Evolutionary conservation across 148 eudicot species (phyloP), one percentile per base, ranked within the genome.

Genomic region (Silene conica): DNA sequence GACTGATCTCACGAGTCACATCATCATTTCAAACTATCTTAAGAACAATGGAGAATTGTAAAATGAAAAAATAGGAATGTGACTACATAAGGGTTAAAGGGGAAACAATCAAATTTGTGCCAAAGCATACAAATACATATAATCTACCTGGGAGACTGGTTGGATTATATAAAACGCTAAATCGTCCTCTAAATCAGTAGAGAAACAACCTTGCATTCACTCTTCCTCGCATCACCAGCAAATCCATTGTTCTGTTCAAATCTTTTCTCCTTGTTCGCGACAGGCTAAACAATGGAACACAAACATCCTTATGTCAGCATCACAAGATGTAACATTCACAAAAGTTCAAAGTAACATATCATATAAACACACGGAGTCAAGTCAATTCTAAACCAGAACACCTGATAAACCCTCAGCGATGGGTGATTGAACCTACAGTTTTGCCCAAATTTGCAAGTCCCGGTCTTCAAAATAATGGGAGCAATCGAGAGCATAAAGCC

Each of bases 381-480:
- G 63, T 55, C n/a, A 20, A 54, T 22, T 9, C 56, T 50, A 63
- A 22, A n/a, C 10, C 52, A 63, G 23, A 10, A 8, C 74, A 83
- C 90, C 90, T 85, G 83, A 82, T 55, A 77, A 21, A 57, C 76
- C 80, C 77, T 77, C 8, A 68, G 76, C 20, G 45, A 7, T 2
- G 90, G 90, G 65, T 87, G 90, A 80, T 83, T 85, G 50, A 77
- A 90, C 80, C 81, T 85, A 85, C 93, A 89, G 63, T n/a, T n/a
- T n/a, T n/a, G n/a, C n/a, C n/a, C n/a, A n/a, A n/a, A n/a, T n/a
- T n/a, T n/a, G n/a, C n/a, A n/a, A n/a, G n/a, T n/a, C n/a, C n/a
- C n/a, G n/a, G n/a, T n/a, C n/a, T n/a, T n/a, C n/a, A n/a, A n/a
- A n/a, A n/a, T n/a, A n/a, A n/a, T n/a, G n/a, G n/a, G n/a, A n/a